Percentiles rank a stretch among this genome's conserved stretches.
Evolutionary conservation across 306 rosid species (phyloP).

Genomic region (Neltuma alba): DNA sequence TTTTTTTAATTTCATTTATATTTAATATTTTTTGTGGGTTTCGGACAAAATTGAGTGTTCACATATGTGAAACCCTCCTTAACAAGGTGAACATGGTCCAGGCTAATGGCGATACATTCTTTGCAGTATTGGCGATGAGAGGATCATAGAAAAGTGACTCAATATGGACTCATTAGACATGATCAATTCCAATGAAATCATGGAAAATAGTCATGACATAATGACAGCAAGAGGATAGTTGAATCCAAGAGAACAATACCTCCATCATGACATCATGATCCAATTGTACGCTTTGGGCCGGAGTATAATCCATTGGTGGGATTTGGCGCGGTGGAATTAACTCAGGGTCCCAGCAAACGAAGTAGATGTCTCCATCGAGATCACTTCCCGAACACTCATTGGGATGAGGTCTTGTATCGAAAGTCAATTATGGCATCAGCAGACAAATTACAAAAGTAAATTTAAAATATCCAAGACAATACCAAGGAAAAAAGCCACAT

Average conservation of each 20-base stretch:
- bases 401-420: conserved; percentile 73
- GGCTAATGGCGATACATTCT: background rate
- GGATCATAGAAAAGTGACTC: background rate
- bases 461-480: background rate
- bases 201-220: background rate
- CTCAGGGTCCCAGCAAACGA: conserved; percentile 76
- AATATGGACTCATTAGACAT: background rate
- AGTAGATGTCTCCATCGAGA: conserved; percentile 81
- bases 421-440: conserved; percentile 29
- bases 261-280: conserved; percentile 68
- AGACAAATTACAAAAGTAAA: background rate
- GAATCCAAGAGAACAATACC: conserved; percentile 47
- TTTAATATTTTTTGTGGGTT: too few relatives aligned
- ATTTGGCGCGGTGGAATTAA: conserved; percentile 48
- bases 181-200: background rate
- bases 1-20: too few relatives aligned
- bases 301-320: conserved; percentile 71
- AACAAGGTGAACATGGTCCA: background rate
- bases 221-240: background rate
- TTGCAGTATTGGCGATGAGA: background rate
- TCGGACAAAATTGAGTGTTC: too few relatives aligned
- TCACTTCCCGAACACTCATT: conserved; percentile 94
- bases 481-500: background rate
- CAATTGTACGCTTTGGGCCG: conserved; percentile 42
- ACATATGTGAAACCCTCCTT: too few relatives aligned